Percentiles rank a stretch among this genome's conserved stretches.
Evolutionary conservation across 192 early-diverging fungal species (phyloP).

Genomic region (Thamnidium elegans): DNA sequence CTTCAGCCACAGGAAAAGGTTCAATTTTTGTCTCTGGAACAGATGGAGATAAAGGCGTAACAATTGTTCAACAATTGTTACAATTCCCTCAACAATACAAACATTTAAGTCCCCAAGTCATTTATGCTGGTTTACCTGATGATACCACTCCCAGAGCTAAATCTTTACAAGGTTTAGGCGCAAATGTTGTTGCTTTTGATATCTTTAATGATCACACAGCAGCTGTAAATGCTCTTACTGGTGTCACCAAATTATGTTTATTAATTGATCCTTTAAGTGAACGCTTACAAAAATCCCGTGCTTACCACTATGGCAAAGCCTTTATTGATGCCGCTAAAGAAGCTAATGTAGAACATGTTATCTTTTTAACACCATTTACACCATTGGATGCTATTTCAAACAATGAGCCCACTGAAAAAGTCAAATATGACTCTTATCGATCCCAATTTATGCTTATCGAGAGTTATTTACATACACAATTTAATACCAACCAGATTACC

Average conservation of each 20-base stretch:
- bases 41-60: constrained; percentile 38
- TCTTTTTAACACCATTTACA: constrained; percentile 37
- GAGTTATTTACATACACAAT: constrained; percentile 22
- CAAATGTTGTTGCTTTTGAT: constrained; percentile 30
- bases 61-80: constrained; percentile 35
- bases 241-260: constrained; percentile 33
- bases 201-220: constrained; percentile 19
- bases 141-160: constrained; percentile 26
- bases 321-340: constrained; percentile 39
- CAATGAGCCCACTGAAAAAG: background rate
- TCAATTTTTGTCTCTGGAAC: constrained; percentile 40
- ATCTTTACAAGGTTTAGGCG: constrained; percentile 24
- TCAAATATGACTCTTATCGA: constrained; percentile 17
- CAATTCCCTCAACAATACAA: constrained; percentile 26
- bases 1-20: constrained; percentile 25
- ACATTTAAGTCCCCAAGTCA: constrained; percentile 26
- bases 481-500: constrained; percentile 29
- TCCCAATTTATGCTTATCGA: constrained; percentile 36
- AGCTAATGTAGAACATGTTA: constrained; percentile 35
- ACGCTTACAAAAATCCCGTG: constrained; percentile 29
- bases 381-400: constrained; percentile 26
- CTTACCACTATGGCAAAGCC: constrained; percentile 27
- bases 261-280: constrained; percentile 39
- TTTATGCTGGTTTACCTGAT: constrained; percentile 35
- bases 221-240: constrained; percentile 28